A percentile compares a stretch with the other conserved stretches of the same genome.
phyloP scores from a whole-genome alignment of 2,329 filamentous ascomycete genomes.

The Chaetomiaceae sp. region DNA sequence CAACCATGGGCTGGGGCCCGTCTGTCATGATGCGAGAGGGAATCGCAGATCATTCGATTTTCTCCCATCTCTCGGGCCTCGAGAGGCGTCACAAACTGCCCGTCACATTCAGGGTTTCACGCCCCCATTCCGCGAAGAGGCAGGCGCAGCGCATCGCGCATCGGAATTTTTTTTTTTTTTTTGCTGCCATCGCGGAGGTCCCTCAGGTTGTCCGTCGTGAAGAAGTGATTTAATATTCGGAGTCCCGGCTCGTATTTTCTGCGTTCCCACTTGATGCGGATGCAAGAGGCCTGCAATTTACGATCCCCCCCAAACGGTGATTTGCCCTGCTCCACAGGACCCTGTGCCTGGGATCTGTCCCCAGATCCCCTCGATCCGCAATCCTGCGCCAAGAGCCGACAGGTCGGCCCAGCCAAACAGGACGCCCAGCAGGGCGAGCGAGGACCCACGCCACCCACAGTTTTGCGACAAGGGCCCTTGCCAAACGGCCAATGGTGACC shows the following conservation, averaged over 20 bases:
- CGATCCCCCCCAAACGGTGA: neutral
- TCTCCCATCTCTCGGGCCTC: too few species aligned
- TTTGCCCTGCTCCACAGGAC: neutral
- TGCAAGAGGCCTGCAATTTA: constrained; percentile 15
- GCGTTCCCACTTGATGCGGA: neutral
- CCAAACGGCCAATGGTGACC: too few species aligned
- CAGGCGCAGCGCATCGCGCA: neutral
- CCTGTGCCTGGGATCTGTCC: neutral
- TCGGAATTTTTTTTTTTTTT: neutral
- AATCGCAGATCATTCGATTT: neutral
- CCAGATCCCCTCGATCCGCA: too few species aligned
- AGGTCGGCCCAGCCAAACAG: constrained; percentile 4
- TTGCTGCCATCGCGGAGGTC: neutral
- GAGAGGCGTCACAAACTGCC: neutral
- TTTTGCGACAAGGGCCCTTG: neutral
- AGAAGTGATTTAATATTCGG: neutral
- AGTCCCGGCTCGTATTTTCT: neutral
- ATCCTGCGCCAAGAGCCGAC: neutral
- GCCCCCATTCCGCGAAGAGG: constrained; percentile 8
- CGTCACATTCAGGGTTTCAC: too few species aligned
- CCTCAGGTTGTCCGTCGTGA: neutral
- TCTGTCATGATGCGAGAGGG: neutral
- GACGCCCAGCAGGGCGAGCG: neutral
- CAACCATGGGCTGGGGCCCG: neutral
- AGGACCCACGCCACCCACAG: constrained; percentile 1